Percentiles rank a stretch among this genome's conserved stretches.
Evolutionary conservation across 345 rosid genomes (phyloP).

Genomic region (Citrus sinensis): DNA sequence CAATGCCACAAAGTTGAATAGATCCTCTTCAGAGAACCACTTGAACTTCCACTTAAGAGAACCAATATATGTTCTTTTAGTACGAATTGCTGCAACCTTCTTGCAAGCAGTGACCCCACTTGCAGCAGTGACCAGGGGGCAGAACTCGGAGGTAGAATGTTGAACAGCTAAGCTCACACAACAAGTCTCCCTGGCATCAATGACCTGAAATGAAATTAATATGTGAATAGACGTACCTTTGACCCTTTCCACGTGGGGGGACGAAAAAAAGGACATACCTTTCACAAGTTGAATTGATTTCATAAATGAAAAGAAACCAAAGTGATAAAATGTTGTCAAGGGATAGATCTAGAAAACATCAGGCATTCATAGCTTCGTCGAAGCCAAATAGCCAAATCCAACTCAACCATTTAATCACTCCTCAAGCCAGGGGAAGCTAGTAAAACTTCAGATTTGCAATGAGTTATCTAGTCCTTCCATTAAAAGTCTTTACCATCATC

Average conservation of each 20-base stretch:
- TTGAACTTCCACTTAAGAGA: slow-evolving; percentile 59
- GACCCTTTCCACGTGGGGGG: too few relatives aligned
- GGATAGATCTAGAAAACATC: neutral
- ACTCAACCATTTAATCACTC: neutral
- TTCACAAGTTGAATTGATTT: neutral
- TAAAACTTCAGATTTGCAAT: neutral
- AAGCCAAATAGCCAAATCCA: neutral
- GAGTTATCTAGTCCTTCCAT: too few relatives aligned
- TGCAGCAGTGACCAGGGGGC: slow-evolving; percentile 13
- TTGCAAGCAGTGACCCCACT: slow-evolving; percentile 12
- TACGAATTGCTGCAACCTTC: slow-evolving; percentile 2
- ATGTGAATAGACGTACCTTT: neutral
- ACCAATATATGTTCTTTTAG: slow-evolving; percentile 14
- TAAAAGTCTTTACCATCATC: neutral
- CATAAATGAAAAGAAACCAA: neutral
- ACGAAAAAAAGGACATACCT: too few relatives aligned
- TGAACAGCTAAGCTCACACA: slow-evolving; percentile 44
- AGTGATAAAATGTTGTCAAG: neutral
- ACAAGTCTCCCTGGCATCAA: slow-evolving; percentile 35
- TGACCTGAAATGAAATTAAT: slow-evolving; percentile 39
- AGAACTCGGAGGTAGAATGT: slow-evolving; percentile 30
- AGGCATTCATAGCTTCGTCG: neutral
- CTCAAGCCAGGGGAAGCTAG: too few relatives aligned
- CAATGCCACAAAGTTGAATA: slow-evolving; percentile 57
- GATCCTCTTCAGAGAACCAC: slow-evolving; percentile 53